A percentile compares a stretch with the other conserved stretches of the same genome.
phyloP scores from a whole-genome alignment of 1,284 basidiomycete genomes.

The Anthracocystis setariae region DNA sequence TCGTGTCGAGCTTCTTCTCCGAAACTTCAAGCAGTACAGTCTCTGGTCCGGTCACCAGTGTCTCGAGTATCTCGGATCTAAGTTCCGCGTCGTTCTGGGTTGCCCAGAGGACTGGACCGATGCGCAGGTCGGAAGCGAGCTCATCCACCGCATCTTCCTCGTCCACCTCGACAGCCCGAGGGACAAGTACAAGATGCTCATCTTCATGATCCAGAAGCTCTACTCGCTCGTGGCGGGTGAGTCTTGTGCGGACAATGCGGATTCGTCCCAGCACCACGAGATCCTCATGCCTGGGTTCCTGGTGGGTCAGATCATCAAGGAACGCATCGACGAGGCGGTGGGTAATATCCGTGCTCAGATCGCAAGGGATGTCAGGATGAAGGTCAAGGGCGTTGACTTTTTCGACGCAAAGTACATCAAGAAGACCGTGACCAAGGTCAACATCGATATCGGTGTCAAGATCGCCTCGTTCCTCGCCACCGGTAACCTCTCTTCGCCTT shows the following conservation, averaged over 20 bases:
- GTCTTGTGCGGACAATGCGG: conserved; percentile 94
- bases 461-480: conserved; percentile 96
- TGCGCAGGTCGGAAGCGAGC: conserved; percentile 81
- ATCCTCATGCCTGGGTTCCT: conserved; percentile 92
- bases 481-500: conserved; percentile 92
- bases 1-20: conserved; percentile 94
- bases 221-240: conserved; percentile 90
- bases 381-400: conserved; percentile 80
- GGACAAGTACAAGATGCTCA: conserved; percentile 96
- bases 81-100: conserved; percentile 91
- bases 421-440: conserved; percentile 80
- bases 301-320: conserved; percentile 98
- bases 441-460: conserved; percentile 90
- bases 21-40: conserved; percentile 85
- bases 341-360: conserved; percentile 81
- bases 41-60: conserved; percentile 92
- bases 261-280: conserved; percentile 98
- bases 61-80: conserved; percentile 95
- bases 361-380: conserved; percentile 79
- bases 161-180: conserved; percentile 89
- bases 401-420: conserved; percentile 84
- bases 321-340: conserved; percentile 90
- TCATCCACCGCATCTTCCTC: conserved; percentile 86
- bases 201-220: conserved; percentile 97
- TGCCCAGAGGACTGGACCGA: conserved; percentile 95